These are phyloP conservation scores for Penicillium capsulatum DNA, from an alignment of 2,329 filamentous ascomycete species.

Conservation along the genomic window DNA sequence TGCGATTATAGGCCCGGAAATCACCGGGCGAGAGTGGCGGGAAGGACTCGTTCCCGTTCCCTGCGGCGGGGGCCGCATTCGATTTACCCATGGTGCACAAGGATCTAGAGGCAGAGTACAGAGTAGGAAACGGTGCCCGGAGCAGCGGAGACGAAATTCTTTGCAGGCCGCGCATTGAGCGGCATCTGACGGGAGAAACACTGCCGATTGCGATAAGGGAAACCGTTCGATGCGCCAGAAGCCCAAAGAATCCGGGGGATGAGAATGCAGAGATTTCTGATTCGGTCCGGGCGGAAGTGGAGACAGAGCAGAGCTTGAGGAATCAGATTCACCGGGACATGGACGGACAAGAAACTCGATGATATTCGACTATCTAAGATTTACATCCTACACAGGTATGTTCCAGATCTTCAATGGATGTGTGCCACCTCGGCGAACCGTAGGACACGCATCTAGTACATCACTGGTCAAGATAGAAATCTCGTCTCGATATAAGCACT, in stretches of 20 bases:
- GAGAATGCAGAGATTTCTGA: conserved; percentile 19
- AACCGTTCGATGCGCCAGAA: not conserved
- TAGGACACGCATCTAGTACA: conserved; percentile 44
- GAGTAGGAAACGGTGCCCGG: conserved; percentile 3
- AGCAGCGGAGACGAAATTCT: conserved; percentile 4
- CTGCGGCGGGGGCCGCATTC: conserved; percentile 1
- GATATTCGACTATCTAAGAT: too few relatives aligned
- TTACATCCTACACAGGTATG: conserved; percentile 20
- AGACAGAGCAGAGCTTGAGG: too few relatives aligned
- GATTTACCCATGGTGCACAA: conserved; percentile 8
- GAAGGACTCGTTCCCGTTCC: conserved; percentile 34
- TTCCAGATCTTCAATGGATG: conserved; percentile 45
- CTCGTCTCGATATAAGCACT: conserved; percentile 74
- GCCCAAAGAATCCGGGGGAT: conserved; percentile 4
- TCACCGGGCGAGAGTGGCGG: conserved; percentile 63
- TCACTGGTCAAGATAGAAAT: conserved; percentile 32
- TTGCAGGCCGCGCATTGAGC: conserved; percentile 15
- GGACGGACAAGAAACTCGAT: too few relatives aligned
- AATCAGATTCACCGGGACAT: not conserved
- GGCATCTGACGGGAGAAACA: conserved; percentile 13
- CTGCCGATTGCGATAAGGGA: conserved; percentile 11
- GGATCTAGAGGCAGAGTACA: not conserved
- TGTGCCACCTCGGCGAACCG: conserved; percentile 35
- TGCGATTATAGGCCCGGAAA: conserved; percentile 65
- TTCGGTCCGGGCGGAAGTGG: too few relatives aligned